A percentile compares a stretch with the other conserved stretches of the same genome.
These are phyloP conservation scores for Aspergillus incahuasiensis DNA, from an alignment of 495 filamentous ascomycete genomes.

Conservation along the genomic window DNA sequence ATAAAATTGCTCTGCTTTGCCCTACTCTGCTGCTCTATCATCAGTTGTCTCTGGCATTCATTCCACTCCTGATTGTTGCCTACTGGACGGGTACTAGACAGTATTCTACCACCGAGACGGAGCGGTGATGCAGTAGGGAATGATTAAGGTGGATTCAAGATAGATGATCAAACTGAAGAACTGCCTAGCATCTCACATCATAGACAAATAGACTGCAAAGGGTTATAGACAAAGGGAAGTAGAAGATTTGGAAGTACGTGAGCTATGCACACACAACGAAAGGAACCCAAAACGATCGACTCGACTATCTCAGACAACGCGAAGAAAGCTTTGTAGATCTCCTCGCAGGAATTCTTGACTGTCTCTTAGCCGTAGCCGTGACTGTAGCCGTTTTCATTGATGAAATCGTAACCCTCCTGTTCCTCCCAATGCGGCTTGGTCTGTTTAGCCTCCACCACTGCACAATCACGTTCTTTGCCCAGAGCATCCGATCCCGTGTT, in stretches of 20 bases:
- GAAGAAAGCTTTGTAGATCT: neutral
- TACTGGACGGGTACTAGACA: no score
- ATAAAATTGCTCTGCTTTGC: no score
- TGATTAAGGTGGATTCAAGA: no score
- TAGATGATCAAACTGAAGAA: no score
- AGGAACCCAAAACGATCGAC: neutral
- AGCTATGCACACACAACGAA: neutral
- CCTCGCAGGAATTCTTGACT: neutral
- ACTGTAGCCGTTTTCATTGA: neutral
- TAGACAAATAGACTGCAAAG: no score
- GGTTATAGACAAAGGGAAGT: no score
- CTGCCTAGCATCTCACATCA: no score
- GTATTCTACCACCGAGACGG: no score
- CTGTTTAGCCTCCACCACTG: conserved; percentile 37
- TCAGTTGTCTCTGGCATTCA: no score
- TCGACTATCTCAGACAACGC: neutral
- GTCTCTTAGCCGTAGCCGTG: neutral
- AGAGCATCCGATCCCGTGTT: conserved; percentile 35
- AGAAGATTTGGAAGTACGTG: neutral
- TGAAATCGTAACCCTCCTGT: neutral
- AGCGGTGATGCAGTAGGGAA: no score
- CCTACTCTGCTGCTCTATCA: no score
- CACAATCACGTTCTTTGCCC: conserved; percentile 50
- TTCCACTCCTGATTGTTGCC: no score
- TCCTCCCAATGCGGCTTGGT: conserved; percentile 18